Conservation (phyloP, 1,284 basidiomycete species). For the Ceratobasidium sp. region DNA sequence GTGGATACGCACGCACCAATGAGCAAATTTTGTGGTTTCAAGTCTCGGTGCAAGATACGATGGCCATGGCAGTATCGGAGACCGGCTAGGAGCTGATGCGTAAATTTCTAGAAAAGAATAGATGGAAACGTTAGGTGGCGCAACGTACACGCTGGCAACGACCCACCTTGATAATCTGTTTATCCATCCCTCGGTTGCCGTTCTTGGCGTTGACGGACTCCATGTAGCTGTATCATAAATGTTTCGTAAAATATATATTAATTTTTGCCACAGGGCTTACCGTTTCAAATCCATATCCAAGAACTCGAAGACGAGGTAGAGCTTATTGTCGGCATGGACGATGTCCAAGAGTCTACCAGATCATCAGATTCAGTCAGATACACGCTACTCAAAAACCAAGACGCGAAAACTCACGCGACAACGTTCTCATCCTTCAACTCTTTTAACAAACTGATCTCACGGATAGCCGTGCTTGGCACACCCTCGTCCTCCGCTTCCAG, state of each 20-base stretch:
- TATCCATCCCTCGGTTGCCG: slow-evolving; percentile 54
- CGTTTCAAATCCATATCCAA: slow-evolving; percentile 93
- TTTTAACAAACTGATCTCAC: slow-evolving; percentile 96
- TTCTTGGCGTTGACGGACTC: slow-evolving; percentile 77
- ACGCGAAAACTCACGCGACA: slow-evolving; percentile 67
- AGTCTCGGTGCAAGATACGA: slow-evolving; percentile 93
- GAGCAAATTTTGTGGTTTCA: slow-evolving; percentile 97
- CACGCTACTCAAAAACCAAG: slow-evolving; percentile 12
- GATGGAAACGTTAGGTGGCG: background rate
- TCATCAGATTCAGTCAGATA: slow-evolving; percentile 21
- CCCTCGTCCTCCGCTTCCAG: slow-evolving; percentile 98
- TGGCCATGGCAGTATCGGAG: slow-evolving; percentile 96
- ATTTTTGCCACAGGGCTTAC: slow-evolving; percentile 49
- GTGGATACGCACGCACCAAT: slow-evolving; percentile 56
- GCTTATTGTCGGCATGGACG: slow-evolving; percentile 94
- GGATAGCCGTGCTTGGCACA: slow-evolving; percentile 95
- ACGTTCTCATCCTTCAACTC: slow-evolving; percentile 97
- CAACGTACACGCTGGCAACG: background rate
- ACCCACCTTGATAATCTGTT: slow-evolving; percentile 83
- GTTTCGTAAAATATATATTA: background rate
- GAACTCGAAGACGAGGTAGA: slow-evolving; percentile 97
- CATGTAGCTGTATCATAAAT: slow-evolving; percentile 61
- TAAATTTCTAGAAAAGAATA: slow-evolving; percentile 76
- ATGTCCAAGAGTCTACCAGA: slow-evolving; percentile 87
- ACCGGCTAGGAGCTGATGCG: slow-evolving; percentile 84